These are phyloP conservation scores for Gossypium aridum DNA, from an alignment of 441 rosid genomes.

Conservation along the genomic window DNA sequence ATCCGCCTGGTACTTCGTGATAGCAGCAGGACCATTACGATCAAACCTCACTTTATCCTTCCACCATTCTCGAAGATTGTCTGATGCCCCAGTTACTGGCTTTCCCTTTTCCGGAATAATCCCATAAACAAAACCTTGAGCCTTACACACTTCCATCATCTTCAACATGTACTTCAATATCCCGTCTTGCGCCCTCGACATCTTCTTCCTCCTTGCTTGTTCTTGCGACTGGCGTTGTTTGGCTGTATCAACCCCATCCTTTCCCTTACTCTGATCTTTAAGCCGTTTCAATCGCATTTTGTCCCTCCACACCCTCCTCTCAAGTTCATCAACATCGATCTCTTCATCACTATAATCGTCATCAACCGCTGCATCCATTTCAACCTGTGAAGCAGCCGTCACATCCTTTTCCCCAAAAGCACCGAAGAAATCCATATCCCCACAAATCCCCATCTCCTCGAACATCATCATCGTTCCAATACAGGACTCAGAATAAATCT, in stretches of 20 bases:
- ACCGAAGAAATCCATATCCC: constrained; percentile 61
- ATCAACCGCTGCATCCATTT: constrained; percentile 28
- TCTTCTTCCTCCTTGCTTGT: constrained; percentile 26
- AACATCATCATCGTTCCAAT: constrained; percentile 34
- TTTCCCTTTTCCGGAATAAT: constrained; percentile 81
- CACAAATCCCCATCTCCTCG: constrained; percentile 70
- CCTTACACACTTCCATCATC: constrained; percentile 76
- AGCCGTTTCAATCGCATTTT: constrained; percentile 56
- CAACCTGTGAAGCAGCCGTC: constrained; percentile 24
- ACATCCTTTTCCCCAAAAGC: constrained; percentile 30
- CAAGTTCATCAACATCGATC: constrained; percentile 62
- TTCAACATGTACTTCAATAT: constrained; percentile 77
- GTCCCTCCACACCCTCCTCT: constrained; percentile 76
- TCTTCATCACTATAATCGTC: constrained; percentile 60
- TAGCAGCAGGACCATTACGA: constrained; percentile 84
- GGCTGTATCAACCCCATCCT: constrained; percentile 45
- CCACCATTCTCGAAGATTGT: constrained; percentile 27
- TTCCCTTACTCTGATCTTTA: constrained; percentile 54
- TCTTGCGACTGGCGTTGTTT: constrained; percentile 92
- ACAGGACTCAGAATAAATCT: neutral
- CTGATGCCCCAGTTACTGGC: constrained; percentile 86
- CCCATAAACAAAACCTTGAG: constrained; percentile 29
- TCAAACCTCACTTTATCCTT: constrained; percentile 82
- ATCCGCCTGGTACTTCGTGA: constrained; percentile 55
- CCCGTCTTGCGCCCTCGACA: constrained; percentile 80